A percentile compares a stretch with the other conserved stretches of the same genome.
Evolutionary conservation across 805 yeast species (phyloP).

Genomic region (Priceomyces castillae): DNA sequence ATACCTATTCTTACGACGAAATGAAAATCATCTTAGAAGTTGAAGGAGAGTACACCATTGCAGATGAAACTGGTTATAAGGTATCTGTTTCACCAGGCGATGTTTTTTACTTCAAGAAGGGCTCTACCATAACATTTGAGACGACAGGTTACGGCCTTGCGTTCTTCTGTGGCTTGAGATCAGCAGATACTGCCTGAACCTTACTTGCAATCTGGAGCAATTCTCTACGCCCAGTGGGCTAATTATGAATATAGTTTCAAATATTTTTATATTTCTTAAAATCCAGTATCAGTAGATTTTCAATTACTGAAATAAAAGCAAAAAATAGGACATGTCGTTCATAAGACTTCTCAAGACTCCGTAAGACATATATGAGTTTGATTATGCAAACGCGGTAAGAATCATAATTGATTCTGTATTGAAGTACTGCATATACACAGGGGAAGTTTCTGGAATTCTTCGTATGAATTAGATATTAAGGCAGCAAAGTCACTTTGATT

Average conservation of each 20-base stretch:
- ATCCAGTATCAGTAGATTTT: too few species aligned
- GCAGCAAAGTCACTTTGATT: neutral
- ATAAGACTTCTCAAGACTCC: too few species aligned
- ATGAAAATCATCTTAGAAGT: slow-evolving; percentile 68
- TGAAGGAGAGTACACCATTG: slow-evolving; percentile 59
- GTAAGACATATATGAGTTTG: too few species aligned
- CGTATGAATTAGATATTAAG: neutral
- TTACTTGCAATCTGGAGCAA: neutral
- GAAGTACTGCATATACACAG: neutral
- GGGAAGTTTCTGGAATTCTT: neutral
- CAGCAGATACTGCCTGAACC: slow-evolving; percentile 19
- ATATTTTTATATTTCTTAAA: too few species aligned
- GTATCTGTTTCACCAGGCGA: slow-evolving; percentile 63
- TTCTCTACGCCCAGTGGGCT: too few species aligned
- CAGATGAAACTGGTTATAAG: slow-evolving; percentile 62
- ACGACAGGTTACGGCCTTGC: slow-evolving; percentile 67
- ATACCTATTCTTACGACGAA: slow-evolving; percentile 62
- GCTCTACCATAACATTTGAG: slow-evolving; percentile 58
- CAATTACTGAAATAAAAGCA: too few species aligned
- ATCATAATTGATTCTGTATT: too few species aligned
- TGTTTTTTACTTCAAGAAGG: slow-evolving; percentile 63
- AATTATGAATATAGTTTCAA: too few species aligned
- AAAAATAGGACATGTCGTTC: too few species aligned
- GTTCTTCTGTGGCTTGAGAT: slow-evolving; percentile 60
- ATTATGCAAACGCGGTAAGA: too few species aligned